Conservation (phyloP, 2,329 filamentous ascomycete species). For the Ploettnerulaceae sp. region DNA sequence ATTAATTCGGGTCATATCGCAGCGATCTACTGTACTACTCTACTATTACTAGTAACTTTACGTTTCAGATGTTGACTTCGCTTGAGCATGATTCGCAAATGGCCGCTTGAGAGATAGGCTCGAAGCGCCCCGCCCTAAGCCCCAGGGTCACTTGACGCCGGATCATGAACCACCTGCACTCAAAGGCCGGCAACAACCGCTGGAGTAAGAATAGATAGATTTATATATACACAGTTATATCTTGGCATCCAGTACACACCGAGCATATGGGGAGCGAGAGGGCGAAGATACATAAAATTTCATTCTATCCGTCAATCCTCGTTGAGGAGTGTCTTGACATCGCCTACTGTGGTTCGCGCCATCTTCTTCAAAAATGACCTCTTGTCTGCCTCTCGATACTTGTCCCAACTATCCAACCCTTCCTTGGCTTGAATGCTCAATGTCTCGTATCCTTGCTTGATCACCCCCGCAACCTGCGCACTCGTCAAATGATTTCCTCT, state of each 20-base stretch:
- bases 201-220: no score
- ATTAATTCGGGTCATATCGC: background rate
- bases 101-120: background rate
- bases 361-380: slow-evolving; percentile 82
- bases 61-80: slow-evolving; percentile 14
- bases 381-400: slow-evolving; percentile 82
- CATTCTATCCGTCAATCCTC: slow-evolving; percentile 17
- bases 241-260: no score
- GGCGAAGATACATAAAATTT: background rate
- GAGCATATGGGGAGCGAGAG: no score
- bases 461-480: slow-evolving; percentile 79
- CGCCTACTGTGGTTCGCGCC: slow-evolving; percentile 71
- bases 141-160: slow-evolving; percentile 6
- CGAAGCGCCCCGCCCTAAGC: slow-evolving; percentile 19
- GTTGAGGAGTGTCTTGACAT: slow-evolving; percentile 45
- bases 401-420: slow-evolving; percentile 79
- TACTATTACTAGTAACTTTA: background rate
- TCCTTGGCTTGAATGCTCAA: slow-evolving; percentile 86
- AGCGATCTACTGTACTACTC: background rate
- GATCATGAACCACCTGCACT: slow-evolving; percentile 1
- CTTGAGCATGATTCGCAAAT: slow-evolving; percentile 8
- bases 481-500: slow-evolving; percentile 70
- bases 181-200: background rate
- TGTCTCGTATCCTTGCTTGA: slow-evolving; percentile 95
- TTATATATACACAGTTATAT: no score